A percentile compares a stretch with the other conserved stretches of the same genome.
Evolutionary conservation across 1,284 basidiomycete species (phyloP).

Genomic region (Malassezia vespertilionis): DNA sequence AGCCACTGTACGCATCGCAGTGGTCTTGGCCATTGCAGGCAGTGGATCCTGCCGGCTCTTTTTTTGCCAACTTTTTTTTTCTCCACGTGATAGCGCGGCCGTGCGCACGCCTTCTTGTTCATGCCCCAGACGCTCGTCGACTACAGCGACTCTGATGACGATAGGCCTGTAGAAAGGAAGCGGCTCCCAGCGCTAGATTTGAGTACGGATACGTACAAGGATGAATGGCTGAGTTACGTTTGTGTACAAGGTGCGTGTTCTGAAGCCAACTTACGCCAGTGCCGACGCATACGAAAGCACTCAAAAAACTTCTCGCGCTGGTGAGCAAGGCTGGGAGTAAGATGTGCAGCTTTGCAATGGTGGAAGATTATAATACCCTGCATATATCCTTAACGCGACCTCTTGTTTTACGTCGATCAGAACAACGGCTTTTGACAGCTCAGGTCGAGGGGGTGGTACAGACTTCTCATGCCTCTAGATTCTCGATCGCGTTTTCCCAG

Average conservation of each 20-base stretch:
- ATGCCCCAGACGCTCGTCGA: slow-evolving; percentile 1
- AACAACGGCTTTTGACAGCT: neutral
- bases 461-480: neutral
- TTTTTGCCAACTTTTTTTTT: neutral
- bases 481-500: slow-evolving; percentile 4
- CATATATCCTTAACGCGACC: slow-evolving; percentile 15
- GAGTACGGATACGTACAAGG: neutral
- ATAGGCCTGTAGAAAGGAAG: neutral
- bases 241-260: slow-evolving; percentile 6
- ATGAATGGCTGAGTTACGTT: slow-evolving; percentile 14
- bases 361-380: neutral
- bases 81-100: slow-evolving; percentile 13
- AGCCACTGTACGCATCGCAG: neutral
- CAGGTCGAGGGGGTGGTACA: neutral
- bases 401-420: slow-evolving; percentile 6
- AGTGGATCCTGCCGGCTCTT: neutral
- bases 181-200: slow-evolving; percentile 2
- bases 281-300: neutral
- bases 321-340: neutral
- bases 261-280: neutral
- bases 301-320: neutral
- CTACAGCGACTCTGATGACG: slow-evolving; percentile 16
- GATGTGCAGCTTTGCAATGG: neutral
- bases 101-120: slow-evolving; percentile 5
- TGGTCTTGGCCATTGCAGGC: slow-evolving; percentile 4